Percentiles rank a stretch among this genome's conserved stretches.
These are phyloP conservation scores for Maudiozyma humilis DNA, from an alignment of 1,139 yeast genomes.

Conservation along the genomic window DNA sequence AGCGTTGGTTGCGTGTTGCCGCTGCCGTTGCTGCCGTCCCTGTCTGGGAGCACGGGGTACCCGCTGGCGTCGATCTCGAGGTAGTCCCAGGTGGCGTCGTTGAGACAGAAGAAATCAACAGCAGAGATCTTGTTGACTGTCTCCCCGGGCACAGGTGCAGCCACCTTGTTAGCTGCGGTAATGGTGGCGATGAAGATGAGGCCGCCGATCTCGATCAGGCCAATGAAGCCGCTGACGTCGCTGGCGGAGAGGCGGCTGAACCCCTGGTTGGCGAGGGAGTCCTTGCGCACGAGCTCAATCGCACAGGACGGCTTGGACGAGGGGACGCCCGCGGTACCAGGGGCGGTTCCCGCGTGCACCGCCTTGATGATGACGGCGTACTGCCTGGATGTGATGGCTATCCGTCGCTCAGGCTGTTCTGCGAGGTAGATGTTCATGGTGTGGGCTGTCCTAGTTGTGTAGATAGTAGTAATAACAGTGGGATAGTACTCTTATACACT, in stretches of 20 bases:
- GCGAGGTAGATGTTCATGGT: constrained; percentile 26
- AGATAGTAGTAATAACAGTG: no score
- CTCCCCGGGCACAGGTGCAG: constrained; percentile 73
- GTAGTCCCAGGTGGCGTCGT: constrained; percentile 72
- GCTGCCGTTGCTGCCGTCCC: constrained; percentile 17
- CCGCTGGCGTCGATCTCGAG: constrained; percentile 60
- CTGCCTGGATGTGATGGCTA: constrained; percentile 27
- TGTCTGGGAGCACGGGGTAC: constrained; percentile 38
- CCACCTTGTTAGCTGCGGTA: constrained; percentile 67
- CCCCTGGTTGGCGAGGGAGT: constrained; percentile 17
- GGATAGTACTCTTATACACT: no score
- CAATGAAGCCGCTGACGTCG: constrained; percentile 73
- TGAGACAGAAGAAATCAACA: constrained; percentile 78
- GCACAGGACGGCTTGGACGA: constrained; percentile 25
- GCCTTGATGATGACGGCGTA: constrained; percentile 28
- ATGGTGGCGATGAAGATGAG: constrained; percentile 74
- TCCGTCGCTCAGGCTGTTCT: constrained; percentile 24
- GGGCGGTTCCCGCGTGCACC: constrained; percentile 10
- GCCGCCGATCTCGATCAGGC: constrained; percentile 61
- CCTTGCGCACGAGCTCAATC: constrained; percentile 27
- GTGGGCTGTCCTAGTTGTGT: no score
- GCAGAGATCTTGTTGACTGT: constrained; percentile 69
- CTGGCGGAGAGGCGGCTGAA: constrained; percentile 45
- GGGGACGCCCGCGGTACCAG: constrained; percentile 1
- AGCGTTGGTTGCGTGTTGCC: constrained; percentile 15